phyloP scores from a whole-genome alignment of 2,329 filamentous ascomycete species.

The Emydomyces testavorans region DNA sequence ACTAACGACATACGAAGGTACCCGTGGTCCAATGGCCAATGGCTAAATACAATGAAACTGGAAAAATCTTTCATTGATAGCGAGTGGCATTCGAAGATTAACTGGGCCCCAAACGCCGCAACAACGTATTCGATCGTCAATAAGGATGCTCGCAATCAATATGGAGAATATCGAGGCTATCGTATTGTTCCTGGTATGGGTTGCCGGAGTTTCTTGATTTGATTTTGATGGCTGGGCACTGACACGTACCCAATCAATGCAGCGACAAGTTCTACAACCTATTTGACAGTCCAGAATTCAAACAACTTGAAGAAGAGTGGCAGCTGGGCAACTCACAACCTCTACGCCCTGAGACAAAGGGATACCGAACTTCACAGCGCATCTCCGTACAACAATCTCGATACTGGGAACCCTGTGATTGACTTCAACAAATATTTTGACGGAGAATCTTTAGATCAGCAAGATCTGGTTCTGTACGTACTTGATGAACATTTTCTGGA shows the following conservation, averaged over 20 bases:
- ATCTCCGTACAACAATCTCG: constrained; percentile 11
- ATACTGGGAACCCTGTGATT: constrained; percentile 19
- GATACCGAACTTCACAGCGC: constrained; percentile 15
- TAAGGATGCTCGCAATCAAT: constrained; percentile 38
- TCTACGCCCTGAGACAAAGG: constrained; percentile 35
- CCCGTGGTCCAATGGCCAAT: constrained; percentile 16
- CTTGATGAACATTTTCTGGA: neutral
- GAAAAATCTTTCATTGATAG: constrained; percentile 36
- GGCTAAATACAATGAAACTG: constrained; percentile 26
- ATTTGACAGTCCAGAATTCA: constrained; percentile 42
- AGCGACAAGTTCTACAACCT: constrained; percentile 23
- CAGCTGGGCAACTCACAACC: constrained; percentile 41
- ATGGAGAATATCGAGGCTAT: constrained; percentile 43
- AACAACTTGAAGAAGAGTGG: constrained; percentile 38
- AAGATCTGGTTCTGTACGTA: constrained; percentile 39
- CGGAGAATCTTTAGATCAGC: constrained; percentile 33
- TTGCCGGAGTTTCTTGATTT: neutral
- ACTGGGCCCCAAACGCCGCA: constrained; percentile 40
- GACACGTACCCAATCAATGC: neutral
- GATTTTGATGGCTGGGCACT: neutral
- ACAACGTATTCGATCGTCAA: constrained; percentile 44
- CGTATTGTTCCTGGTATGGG: constrained; percentile 6
- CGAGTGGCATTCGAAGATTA: constrained; percentile 31
- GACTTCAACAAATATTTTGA: constrained; percentile 38
- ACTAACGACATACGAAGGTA: constrained; percentile 6